Percentiles rank a stretch among this genome's conserved stretches.
These are phyloP conservation scores for Aspergillus eucalypticola DNA, from an alignment of 2,329 filamentous ascomycete species.

Conservation along the genomic window DNA sequence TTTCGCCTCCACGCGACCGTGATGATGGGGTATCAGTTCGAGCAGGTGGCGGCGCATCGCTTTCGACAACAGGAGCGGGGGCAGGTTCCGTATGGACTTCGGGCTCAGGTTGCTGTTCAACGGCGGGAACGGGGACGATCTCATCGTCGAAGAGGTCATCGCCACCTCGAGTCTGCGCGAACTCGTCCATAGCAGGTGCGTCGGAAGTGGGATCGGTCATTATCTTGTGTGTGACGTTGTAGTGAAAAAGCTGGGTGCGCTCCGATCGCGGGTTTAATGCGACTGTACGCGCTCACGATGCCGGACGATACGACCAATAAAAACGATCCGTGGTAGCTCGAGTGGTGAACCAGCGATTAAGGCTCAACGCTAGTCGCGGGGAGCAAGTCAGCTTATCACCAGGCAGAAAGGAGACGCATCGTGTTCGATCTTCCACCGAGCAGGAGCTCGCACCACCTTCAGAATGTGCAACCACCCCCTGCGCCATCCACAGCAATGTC, in stretches of 20 bases:
- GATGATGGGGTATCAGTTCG: constrained; percentile 26
- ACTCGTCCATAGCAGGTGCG: constrained; percentile 44
- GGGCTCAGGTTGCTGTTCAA: constrained; percentile 31
- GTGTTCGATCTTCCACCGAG: neutral
- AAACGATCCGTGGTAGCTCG: constrained; percentile 25
- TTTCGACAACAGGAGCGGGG: constrained; percentile 6
- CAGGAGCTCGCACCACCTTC: neutral
- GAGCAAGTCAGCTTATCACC: constrained; percentile 6
- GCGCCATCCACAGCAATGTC: neutral
- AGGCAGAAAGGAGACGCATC: neutral
- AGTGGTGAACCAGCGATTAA: constrained; percentile 7
- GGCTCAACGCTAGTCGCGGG: constrained; percentile 11
- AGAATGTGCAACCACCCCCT: neutral
- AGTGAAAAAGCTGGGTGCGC: neutral
- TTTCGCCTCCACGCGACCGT: constrained; percentile 33
- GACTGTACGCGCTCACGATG: constrained; percentile 22
- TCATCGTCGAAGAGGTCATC: constrained; percentile 55
- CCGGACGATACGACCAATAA: constrained; percentile 21
- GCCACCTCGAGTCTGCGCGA: constrained; percentile 52
- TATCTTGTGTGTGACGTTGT: neutral
- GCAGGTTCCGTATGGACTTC: constrained; percentile 16
- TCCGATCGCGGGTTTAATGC: constrained; percentile 15
- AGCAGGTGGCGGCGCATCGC: constrained; percentile 18
- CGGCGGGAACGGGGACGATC: constrained; percentile 46
- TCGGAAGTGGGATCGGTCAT: constrained; percentile 13